A percentile compares a stretch with the other conserved stretches of the same genome.
Evolutionary conservation across 495 filamentous ascomycete genomes (phyloP).

Genomic region (Neurospora hispaniola): DNA sequence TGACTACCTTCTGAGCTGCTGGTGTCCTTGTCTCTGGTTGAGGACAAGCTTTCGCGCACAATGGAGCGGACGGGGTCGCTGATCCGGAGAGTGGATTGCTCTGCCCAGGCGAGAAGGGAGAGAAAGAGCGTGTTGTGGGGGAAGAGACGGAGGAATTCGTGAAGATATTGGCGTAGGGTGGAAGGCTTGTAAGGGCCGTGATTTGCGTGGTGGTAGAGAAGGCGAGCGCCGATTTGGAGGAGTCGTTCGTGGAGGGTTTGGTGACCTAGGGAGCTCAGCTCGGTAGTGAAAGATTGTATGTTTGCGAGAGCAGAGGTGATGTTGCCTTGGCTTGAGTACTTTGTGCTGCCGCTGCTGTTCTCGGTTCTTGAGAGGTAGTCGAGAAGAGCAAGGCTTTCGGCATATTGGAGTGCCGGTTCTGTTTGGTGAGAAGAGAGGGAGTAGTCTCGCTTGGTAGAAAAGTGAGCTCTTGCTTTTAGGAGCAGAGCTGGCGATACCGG

Average conservation of each 20-base stretch:
- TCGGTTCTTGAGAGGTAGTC: slow-evolving; percentile 41
- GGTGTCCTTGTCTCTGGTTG: slow-evolving; percentile 13
- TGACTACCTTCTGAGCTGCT: slow-evolving; percentile 15
- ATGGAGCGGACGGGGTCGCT: slow-evolving; percentile 60
- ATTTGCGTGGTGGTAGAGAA: slow-evolving; percentile 57
- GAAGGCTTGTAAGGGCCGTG: slow-evolving; percentile 52
- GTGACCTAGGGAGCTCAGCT: slow-evolving; percentile 36
- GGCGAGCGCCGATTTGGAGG: slow-evolving; percentile 54
- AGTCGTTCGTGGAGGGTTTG: slow-evolving; percentile 46
- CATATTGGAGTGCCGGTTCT: slow-evolving; percentile 39
- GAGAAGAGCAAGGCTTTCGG: slow-evolving; percentile 51
- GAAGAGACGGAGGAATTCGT: slow-evolving; percentile 48
- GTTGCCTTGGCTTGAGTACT: slow-evolving; percentile 32
- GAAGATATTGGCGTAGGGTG: slow-evolving; percentile 48
- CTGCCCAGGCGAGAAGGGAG: slow-evolving; percentile 58
- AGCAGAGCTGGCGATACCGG: slow-evolving; percentile 29
- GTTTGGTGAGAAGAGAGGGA: slow-evolving; percentile 39
- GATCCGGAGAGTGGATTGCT: slow-evolving; percentile 50
- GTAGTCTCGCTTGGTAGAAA: slow-evolving; percentile 47
- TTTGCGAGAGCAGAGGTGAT: slow-evolving; percentile 38
- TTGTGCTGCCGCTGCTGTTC: slow-evolving; percentile 20
- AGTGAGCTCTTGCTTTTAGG: slow-evolving; percentile 46
- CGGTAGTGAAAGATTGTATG: slow-evolving; percentile 26
- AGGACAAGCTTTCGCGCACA: slow-evolving; percentile 34
- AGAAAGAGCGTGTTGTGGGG: slow-evolving; percentile 74